A percentile compares a stretch with the other conserved stretches of the same genome.
phyloP scores from a whole-genome alignment of 768 basidiomycete species.

The Lactarius hatsudake region DNA sequence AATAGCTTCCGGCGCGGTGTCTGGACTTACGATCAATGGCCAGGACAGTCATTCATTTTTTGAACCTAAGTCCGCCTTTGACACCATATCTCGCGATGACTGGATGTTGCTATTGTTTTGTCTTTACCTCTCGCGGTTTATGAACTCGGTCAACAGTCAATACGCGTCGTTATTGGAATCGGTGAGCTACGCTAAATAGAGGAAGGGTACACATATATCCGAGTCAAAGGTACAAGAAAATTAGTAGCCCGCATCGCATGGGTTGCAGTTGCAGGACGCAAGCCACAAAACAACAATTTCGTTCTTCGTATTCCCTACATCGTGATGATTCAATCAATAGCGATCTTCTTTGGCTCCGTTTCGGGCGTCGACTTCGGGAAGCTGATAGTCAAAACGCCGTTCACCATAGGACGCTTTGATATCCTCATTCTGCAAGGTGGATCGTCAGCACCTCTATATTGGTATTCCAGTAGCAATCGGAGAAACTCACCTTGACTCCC shows the following conservation, averaged over 20 bases:
- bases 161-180: background rate
- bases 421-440: constrained; percentile 29
- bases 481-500: constrained; percentile 31
- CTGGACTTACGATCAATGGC: too few species aligned
- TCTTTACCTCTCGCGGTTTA: background rate
- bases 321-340: constrained; percentile 27
- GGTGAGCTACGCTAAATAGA: background rate
- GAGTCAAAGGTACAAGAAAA: background rate
- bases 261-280: background rate
- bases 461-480: background rate
- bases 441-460: background rate
- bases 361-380: constrained; percentile 49
- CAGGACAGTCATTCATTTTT: background rate
- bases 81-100: background rate
- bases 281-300: background rate
- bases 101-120: background rate
- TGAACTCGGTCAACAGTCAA: background rate
- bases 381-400: constrained; percentile 46
- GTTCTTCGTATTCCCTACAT: background rate
- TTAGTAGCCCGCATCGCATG: background rate
- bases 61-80: background rate
- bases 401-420: constrained; percentile 45
- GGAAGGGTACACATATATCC: background rate
- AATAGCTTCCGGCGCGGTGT: too few species aligned
- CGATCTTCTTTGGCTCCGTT: constrained; percentile 44